Evolutionary conservation across 441 rosid species (phyloP), one percentile per base, ranked within the genome.

Genomic region (Gossypium schwendimanii): DNA sequence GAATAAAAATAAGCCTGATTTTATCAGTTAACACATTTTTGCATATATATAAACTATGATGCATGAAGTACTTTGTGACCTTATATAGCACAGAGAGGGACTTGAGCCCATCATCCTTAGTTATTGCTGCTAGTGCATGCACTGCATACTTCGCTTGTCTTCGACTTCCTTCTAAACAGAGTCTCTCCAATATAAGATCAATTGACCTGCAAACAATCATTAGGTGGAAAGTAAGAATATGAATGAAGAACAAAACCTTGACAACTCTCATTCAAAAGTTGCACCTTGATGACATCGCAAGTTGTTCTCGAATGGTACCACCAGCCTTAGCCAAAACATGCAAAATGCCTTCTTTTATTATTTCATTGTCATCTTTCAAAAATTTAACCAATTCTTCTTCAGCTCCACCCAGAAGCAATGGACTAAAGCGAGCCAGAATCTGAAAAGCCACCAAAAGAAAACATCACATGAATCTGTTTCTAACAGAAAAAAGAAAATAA

Each of bases 71-170:
- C 31, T 18, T 50, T 62, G 49, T 67, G 73, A 89, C 99, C 97
- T 96, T 96, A 88, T 96, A 96, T 52, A 96, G 76, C 83, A 96
- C 96, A 77, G 99, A 96, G 60, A 96, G 96, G 45, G 99, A 89
- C 86, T 87, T 96, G 55, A 96, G 90, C 54, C 99, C 99, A 57
- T 96, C 99, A 78, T 96, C 99, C 84, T 93, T 93, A 70, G 98
- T 92, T 87, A 96, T 96, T 73, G 99, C 93, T 79, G 98, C 98
- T 45, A 96, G 84, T 41, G 98, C 98, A 82, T 89, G 97, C 72
- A 96, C 99, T 77, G 99, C 99, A 86, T 92, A 91, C 82, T 93
- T 96, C 33, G 98, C 99, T 80, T 96, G 98, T 65, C 88, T 87
- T 36, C 99, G 91, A 77, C 91, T 96, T 63, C 99, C 98, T 88